phyloP scores from a whole-genome alignment of 192 early-diverging fungal genomes.

The Thoreauomyces humboldtii region DNA sequence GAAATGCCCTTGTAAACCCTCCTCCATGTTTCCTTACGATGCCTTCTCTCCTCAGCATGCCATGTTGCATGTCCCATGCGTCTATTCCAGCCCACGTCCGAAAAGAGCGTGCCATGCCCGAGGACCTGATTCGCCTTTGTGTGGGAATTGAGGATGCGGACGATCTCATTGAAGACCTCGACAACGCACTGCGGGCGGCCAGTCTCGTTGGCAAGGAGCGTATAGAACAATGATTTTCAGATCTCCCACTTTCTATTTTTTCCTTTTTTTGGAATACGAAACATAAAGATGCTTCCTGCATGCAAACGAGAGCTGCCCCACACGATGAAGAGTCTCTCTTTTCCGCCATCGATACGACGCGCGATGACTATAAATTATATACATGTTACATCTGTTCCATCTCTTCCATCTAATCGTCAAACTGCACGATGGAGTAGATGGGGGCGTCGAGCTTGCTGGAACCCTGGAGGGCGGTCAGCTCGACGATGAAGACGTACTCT shows the following conservation, averaged over 20 bases:
- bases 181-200: slow-evolving; percentile 67
- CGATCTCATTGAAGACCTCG: slow-evolving; percentile 86
- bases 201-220: slow-evolving; percentile 5
- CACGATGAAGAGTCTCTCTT: too few relatives aligned
- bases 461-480: slow-evolving; percentile 84
- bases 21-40: background rate
- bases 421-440: slow-evolving; percentile 81
- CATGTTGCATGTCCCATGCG: slow-evolving; percentile 96
- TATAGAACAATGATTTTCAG: too few relatives aligned
- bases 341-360: too few relatives aligned
- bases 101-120: slow-evolving; percentile 83
- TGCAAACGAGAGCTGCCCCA: too few relatives aligned
- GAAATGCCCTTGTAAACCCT: too few relatives aligned
- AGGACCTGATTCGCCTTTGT: slow-evolving; percentile 94
- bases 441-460: slow-evolving; percentile 74
- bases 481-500: slow-evolving; percentile 90
- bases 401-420: slow-evolving; percentile 57
- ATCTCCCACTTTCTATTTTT: too few relatives aligned
- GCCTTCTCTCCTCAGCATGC: slow-evolving; percentile 82
- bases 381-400: too few relatives aligned
- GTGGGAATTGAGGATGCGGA: slow-evolving; percentile 94
- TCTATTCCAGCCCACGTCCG: slow-evolving; percentile 90
- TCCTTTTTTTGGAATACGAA: too few relatives aligned
- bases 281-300: too few relatives aligned
- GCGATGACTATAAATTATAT: too few relatives aligned